These are phyloP conservation scores for Artemisia annua DNA, from an alignment of 129 eudicot species.

Conservation along the genomic window DNA sequence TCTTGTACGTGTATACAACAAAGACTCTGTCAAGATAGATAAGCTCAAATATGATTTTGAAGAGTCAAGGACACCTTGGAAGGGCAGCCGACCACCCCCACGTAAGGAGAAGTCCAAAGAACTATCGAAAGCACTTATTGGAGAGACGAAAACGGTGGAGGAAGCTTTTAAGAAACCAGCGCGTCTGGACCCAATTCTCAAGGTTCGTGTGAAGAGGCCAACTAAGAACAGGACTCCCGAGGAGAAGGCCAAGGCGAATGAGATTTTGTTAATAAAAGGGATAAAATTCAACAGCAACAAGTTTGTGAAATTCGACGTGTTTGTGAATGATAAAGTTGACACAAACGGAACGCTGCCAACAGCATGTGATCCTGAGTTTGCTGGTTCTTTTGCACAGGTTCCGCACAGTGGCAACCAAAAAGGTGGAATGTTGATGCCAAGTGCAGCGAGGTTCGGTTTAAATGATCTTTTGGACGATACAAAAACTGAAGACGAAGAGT, in stretches of 20 bases:
- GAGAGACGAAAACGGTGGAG: no score
- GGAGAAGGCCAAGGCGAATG: constrained; percentile 52
- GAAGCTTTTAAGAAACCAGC: constrained; percentile 23
- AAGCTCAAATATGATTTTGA: constrained; percentile 36
- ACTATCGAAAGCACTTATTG: no score
- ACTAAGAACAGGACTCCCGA: constrained; percentile 28
- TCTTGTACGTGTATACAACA: constrained; percentile 43
- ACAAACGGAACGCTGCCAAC: not conserved
- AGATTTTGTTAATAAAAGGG: constrained; percentile 43
- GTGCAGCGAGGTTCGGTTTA: constrained; percentile 37
- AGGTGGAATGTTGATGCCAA: constrained; percentile 21
- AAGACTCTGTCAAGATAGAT: constrained; percentile 27
- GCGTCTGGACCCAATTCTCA: constrained; percentile 27
- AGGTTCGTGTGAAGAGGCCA: constrained; percentile 45
- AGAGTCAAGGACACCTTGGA: not conserved
- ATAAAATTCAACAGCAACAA: constrained; percentile 18
- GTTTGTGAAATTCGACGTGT: constrained; percentile 43
- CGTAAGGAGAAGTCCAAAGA: no score
- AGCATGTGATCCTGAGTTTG: constrained; percentile 45
- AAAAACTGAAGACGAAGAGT: constrained; percentile 37
- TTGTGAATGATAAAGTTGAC: constrained; percentile 44
- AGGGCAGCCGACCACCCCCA: no score
- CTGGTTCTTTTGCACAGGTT: constrained; percentile 51
- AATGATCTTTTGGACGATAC: constrained; percentile 57
- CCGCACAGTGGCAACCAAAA: constrained; percentile 18